Percentiles rank a stretch among this genome's conserved stretches.
Evolutionary conservation across 2,329 filamentous ascomycete species (phyloP).

Genomic region (Aphanoascus verrucosus): DNA sequence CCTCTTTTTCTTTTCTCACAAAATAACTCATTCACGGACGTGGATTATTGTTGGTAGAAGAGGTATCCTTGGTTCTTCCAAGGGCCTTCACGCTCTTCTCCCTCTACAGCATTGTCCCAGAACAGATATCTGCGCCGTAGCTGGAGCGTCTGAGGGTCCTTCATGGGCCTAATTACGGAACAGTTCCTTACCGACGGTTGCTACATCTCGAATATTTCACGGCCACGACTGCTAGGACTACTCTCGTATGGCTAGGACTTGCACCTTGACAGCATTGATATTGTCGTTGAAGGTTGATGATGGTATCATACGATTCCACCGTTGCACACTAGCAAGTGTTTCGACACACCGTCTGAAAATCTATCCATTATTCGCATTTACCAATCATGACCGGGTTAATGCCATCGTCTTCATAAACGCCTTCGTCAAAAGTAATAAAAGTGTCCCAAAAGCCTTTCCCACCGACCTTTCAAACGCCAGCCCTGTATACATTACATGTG

Average conservation of each 20-base stretch:
- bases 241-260: neutral
- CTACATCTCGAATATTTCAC: slow-evolving; percentile 36
- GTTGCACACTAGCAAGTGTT: neutral
- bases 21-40: slow-evolving; percentile 48
- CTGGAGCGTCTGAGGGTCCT: slow-evolving; percentile 51
- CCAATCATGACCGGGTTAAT: neutral
- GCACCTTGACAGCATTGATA: neutral
- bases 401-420: slow-evolving; percentile 6
- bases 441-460: neutral
- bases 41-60: slow-evolving; percentile 56
- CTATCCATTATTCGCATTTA: slow-evolving; percentile 9
- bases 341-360: neutral
- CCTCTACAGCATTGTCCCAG: slow-evolving; percentile 55
- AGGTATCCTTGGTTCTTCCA: slow-evolving; percentile 21
- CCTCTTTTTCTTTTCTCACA: slow-evolving; percentile 27
- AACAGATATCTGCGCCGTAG: slow-evolving; percentile 49
- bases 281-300: neutral
- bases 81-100: slow-evolving; percentile 37
- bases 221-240: neutral
- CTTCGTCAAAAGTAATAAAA: neutral
- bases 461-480: slow-evolving; percentile 3
- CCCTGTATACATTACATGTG: slow-evolving; percentile 4
- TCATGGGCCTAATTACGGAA: slow-evolving; percentile 42
- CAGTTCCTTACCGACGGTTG: slow-evolving; percentile 58
- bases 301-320: neutral